Evolutionary conservation across 2,329 filamentous ascomycete genomes (phyloP).

Genomic region (Pseudogymnoascus sp.): DNA sequence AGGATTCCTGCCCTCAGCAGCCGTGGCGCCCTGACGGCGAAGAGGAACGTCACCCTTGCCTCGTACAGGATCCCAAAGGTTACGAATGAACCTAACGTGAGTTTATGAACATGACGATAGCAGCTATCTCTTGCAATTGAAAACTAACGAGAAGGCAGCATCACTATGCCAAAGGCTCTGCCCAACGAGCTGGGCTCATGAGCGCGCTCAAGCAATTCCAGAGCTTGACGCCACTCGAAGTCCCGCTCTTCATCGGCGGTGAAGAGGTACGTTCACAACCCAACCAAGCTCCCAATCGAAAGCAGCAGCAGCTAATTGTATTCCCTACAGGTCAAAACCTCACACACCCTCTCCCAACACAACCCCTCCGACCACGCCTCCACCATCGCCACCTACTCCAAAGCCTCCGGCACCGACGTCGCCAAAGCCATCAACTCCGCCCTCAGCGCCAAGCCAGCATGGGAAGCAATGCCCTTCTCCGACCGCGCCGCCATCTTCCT

Average conservation of each 20-base stretch:
- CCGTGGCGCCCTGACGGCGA: background rate
- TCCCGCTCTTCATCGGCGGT: conserved; percentile 78
- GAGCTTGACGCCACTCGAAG: conserved; percentile 60
- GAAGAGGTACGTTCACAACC: conserved; percentile 52
- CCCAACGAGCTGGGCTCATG: conserved; percentile 67
- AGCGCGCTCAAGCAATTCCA: conserved; percentile 65
- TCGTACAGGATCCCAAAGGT: conserved; percentile 80
- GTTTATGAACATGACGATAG: conserved; percentile 30
- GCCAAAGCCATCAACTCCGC: conserved; percentile 73
- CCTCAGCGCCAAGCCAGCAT: conserved; percentile 74
- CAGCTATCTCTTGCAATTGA: background rate
- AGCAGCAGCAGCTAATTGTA: background rate
- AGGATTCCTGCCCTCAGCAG: conserved; percentile 1
- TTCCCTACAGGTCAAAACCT: conserved; percentile 52
- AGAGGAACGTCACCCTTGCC: background rate
- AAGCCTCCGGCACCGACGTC: conserved; percentile 70
- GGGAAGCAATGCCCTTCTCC: conserved; percentile 80
- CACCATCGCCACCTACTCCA: conserved; percentile 75
- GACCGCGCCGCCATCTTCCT: conserved; percentile 91
- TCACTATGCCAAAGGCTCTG: conserved; percentile 78
- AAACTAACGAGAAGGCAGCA: conserved; percentile 47
- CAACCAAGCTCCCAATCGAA: background rate
- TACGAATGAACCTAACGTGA: conserved; percentile 90
- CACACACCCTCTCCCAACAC: conserved; percentile 59
- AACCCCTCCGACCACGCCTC: conserved; percentile 76